A percentile compares a stretch with the other conserved stretches of the same genome.
Evolutionary conservation across 805 yeast species (phyloP).

Genomic region (Saccharomyces kudriavzevii): DNA sequence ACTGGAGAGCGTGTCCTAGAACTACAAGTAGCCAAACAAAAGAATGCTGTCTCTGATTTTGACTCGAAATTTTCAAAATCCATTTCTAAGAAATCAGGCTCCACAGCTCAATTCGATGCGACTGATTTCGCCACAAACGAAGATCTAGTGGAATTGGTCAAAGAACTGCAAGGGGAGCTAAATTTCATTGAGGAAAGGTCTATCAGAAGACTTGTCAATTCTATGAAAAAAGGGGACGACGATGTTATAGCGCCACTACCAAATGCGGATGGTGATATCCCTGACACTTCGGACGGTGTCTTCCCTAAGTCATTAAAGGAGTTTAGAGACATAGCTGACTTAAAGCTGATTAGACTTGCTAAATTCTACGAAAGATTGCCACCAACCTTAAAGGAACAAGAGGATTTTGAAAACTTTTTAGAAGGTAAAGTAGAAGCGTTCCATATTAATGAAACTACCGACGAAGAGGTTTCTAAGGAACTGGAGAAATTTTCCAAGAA

Average conservation of each 20-base stretch:
- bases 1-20: conserved; percentile 76
- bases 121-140: conserved; percentile 68
- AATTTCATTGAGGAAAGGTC: conserved; percentile 71
- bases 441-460: conserved; percentile 30
- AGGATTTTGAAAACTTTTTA: conserved; percentile 42
- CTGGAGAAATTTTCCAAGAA: conserved; percentile 34
- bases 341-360: conserved; percentile 45
- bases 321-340: conserved; percentile 40
- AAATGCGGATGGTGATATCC: conserved; percentile 72
- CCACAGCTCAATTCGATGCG: conserved; percentile 31
- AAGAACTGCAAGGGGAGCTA: conserved; percentile 83
- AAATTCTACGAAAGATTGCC: conserved; percentile 72
- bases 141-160: conserved; percentile 78
- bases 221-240: conserved; percentile 36
- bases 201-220: conserved; percentile 60
- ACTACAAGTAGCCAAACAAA: conserved; percentile 53
- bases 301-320: conserved; percentile 56
- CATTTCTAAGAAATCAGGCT: conserved; percentile 3
- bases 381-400: conserved; percentile 49
- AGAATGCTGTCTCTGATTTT: conserved; percentile 30
- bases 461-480: conserved; percentile 25
- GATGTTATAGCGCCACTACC: conserved; percentile 58
- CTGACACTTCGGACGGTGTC: conserved; percentile 31
- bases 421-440: conserved; percentile 42
- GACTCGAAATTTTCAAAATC: conserved; percentile 5